Percentiles rank a stretch among this genome's conserved stretches.
Evolutionary conservation across 108 stramenopile species (phyloP).

Genomic region (Nitzschia putrida): DNA sequence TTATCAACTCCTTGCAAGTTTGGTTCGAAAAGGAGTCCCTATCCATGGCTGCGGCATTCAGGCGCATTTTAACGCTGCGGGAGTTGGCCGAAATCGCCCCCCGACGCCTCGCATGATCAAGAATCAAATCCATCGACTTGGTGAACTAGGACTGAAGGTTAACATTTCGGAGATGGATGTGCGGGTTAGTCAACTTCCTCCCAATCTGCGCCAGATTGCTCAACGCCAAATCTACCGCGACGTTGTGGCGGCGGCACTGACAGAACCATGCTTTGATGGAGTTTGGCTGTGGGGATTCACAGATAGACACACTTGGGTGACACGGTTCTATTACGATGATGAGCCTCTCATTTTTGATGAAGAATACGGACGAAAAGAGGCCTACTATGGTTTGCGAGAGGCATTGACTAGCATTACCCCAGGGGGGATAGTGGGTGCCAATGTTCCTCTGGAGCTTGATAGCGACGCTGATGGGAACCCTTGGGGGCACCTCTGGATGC

Average conservation of each 20-base stretch:
- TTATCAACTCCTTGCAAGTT: conserved; percentile 72
- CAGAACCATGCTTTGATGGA: conserved; percentile 85
- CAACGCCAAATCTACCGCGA: conserved; percentile 86
- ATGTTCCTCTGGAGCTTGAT: conserved; percentile 48
- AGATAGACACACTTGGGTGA: conserved; percentile 89
- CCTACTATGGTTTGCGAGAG: conserved; percentile 73
- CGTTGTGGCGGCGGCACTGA: conserved; percentile 80
- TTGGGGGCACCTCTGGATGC: conserved; percentile 87
- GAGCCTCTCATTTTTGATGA: conserved; percentile 82
- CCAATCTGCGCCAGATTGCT: conserved; percentile 50
- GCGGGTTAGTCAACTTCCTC: conserved; percentile 64
- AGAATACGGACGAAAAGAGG: conserved; percentile 56
- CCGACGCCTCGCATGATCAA: conserved; percentile 91
- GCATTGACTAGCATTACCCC: conserved; percentile 61
- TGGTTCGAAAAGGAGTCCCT: conserved; percentile 72
- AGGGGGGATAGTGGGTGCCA: conserved; percentile 65
- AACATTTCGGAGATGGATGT: conserved; percentile 96
- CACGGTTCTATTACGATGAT: conserved; percentile 83
- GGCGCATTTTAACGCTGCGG: conserved; percentile 87
- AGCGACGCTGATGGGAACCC: conserved; percentile 50
- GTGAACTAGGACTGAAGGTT: conserved; percentile 82
- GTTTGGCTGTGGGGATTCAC: conserved; percentile 93
- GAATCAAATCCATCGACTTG: conserved; percentile 84
- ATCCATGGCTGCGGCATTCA: conserved; percentile 91
- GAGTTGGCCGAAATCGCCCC: conserved; percentile 61